These are phyloP conservation scores for Trapa bicornis DNA, from an alignment of 345 rosid genomes.

Conservation along the genomic window DNA sequence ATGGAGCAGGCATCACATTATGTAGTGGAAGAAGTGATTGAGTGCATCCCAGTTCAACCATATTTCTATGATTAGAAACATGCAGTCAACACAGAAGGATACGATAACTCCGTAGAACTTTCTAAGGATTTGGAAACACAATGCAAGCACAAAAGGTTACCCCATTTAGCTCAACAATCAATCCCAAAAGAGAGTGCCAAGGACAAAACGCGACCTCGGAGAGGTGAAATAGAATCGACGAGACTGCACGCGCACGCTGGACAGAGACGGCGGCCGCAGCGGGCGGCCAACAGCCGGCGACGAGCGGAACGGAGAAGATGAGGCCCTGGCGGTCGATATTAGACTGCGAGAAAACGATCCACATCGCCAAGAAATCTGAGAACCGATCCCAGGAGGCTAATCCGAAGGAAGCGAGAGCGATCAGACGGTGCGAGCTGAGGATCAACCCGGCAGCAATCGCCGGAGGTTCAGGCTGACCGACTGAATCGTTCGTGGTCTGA, in stretches of 20 bases:
- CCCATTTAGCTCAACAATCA: neutral
- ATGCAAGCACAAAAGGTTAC: neutral
- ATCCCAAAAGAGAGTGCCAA: neutral
- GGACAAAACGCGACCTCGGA: conserved; percentile 36
- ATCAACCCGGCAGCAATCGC: neutral
- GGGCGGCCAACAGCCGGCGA: conserved; percentile 12
- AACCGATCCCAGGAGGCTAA: neutral
- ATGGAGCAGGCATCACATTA: conserved; percentile 4
- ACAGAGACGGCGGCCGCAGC: conserved; percentile 33
- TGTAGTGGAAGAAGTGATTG: conserved; percentile 66
- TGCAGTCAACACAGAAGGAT: neutral
- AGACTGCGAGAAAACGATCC: conserved; percentile 40
- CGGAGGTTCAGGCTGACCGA: too few relatives aligned
- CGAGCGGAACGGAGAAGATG: conserved; percentile 44
- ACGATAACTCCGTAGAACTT: neutral
- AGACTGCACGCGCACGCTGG: conserved; percentile 39
- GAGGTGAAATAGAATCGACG: conserved; percentile 50
- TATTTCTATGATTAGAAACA: conserved; percentile 31
- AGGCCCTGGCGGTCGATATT: conserved; percentile 35
- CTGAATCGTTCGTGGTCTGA: too few relatives aligned
- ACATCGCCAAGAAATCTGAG: conserved; percentile 35
- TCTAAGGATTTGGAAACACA: neutral
- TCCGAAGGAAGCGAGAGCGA: neutral
- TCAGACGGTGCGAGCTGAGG: neutral
- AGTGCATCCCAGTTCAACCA: conserved; percentile 68